Evolutionary conservation across 2,329 filamentous ascomycete genomes (phyloP).

Genomic region (Ceratocystis harringtonii): DNA sequence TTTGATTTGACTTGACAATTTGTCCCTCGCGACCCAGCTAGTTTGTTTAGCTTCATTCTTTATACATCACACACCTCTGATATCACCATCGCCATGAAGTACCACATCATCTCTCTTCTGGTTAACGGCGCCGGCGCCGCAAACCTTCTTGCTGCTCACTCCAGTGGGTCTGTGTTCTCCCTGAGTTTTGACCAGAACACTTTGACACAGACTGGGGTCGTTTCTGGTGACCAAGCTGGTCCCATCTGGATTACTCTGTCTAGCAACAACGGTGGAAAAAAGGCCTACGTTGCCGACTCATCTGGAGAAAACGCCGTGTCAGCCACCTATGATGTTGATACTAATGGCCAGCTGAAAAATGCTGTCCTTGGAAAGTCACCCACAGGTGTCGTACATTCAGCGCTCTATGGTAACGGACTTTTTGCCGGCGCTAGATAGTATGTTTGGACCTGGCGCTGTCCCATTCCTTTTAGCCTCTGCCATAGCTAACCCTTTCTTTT

Average conservation of each 20-base stretch:
- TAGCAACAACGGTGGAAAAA: conserved; percentile 9
- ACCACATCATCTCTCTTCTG: conserved; percentile 10
- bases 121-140: conserved; percentile 15
- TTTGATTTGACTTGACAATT: not conserved
- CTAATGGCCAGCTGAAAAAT: conserved; percentile 23
- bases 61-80: not conserved
- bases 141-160: conserved; percentile 20
- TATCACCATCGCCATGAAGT: conserved; percentile 11
- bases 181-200: conserved; percentile 14
- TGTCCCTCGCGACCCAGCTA: not conserved
- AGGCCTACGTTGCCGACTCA: conserved; percentile 19
- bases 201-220: conserved; percentile 15
- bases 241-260: conserved; percentile 19
- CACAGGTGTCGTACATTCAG: conserved; percentile 29
- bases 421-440: conserved; percentile 33
- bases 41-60: not conserved
- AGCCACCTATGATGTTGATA: conserved; percentile 21
- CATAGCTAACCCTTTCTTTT: not conserved
- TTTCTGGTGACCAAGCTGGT: conserved; percentile 17
- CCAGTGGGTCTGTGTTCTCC: conserved; percentile 18
- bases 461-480: not conserved
- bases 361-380: conserved; percentile 21
- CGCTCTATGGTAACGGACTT: conserved; percentile 29
- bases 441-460: conserved; percentile 14
- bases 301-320: conserved; percentile 24